Percentiles rank a stretch among this genome's conserved stretches.
Conservation (phyloP, 192 early-diverging fungal species). For the Umbelopsis ramanniana region DNA sequence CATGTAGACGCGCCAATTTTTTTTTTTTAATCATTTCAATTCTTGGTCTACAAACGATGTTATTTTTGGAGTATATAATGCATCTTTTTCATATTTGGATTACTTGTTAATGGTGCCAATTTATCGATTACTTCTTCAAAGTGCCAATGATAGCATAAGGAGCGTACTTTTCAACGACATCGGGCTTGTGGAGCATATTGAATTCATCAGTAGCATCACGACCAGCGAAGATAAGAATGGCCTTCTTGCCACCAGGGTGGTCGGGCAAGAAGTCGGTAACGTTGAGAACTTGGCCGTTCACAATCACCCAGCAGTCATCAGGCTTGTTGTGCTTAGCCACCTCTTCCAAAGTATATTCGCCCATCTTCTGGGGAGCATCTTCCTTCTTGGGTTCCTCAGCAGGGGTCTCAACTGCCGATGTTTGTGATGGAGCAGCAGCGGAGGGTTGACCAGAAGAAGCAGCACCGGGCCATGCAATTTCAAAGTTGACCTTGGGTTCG, state of each 20-base stretch:
- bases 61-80: not conserved
- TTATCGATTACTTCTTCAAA: constrained; percentile 21
- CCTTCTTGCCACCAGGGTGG: constrained; percentile 87
- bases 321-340: constrained; percentile 84
- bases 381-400: constrained; percentile 35
- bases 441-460: constrained; percentile 18
- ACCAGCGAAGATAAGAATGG: constrained; percentile 83
- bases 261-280: constrained; percentile 79
- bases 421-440: constrained; percentile 31
- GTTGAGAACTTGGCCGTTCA: constrained; percentile 81
- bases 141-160: constrained; percentile 48
- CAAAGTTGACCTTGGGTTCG: constrained; percentile 51
- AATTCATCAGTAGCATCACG: constrained; percentile 87
- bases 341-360: constrained; percentile 68
- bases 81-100: not conserved
- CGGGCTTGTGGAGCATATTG: constrained; percentile 83
- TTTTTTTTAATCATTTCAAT: not conserved
- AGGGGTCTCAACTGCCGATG: constrained; percentile 41
- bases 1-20: not conserved
- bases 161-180: constrained; percentile 77
- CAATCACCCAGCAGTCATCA: constrained; percentile 86
- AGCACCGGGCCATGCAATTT: constrained; percentile 56
- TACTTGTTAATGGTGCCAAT: constrained; percentile 37
- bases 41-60: not conserved
- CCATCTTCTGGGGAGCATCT: constrained; percentile 38